Conservation (phyloP, 2,329 filamentous ascomycete species). For the Lizonia empirigonia region DNA sequence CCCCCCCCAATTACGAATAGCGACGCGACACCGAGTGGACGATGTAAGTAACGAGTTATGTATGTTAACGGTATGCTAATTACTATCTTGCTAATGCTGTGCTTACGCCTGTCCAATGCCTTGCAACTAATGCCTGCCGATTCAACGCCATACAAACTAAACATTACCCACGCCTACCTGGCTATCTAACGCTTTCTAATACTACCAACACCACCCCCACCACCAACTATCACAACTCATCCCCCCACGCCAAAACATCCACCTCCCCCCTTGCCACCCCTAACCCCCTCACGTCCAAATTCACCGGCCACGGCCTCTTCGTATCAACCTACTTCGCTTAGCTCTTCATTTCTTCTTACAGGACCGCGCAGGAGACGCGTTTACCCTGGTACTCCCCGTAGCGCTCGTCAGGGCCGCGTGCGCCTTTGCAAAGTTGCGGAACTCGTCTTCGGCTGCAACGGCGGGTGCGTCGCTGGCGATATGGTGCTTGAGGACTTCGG, state of each 20-base stretch:
- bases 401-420: conserved; percentile 20
- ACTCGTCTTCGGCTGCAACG: conserved; percentile 19
- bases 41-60: too few species aligned
- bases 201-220: too few species aligned
- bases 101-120: too few species aligned
- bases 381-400: conserved; percentile 32
- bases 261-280: conserved; percentile 21
- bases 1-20: too few species aligned
- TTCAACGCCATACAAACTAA: too few species aligned
- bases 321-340: conserved; percentile 26
- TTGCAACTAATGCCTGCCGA: too few species aligned
- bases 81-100: too few species aligned
- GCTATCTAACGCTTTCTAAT: too few species aligned
- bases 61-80: too few species aligned
- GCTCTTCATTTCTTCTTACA: background rate
- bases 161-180: too few species aligned
- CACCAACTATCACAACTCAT: conserved; percentile 22
- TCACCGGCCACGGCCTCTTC: conserved; percentile 22
- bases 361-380: conserved; percentile 13
- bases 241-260: conserved; percentile 27
- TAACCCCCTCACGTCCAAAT: conserved; percentile 19
- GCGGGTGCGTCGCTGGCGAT: background rate
- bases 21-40: too few species aligned
- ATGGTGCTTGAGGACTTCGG: background rate
- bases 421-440: conserved; percentile 26